Percentiles rank a stretch among this genome's conserved stretches.
Evolutionary conservation across 768 basidiomycete genomes (phyloP).

Genomic region (Leccinum rimulosum): DNA sequence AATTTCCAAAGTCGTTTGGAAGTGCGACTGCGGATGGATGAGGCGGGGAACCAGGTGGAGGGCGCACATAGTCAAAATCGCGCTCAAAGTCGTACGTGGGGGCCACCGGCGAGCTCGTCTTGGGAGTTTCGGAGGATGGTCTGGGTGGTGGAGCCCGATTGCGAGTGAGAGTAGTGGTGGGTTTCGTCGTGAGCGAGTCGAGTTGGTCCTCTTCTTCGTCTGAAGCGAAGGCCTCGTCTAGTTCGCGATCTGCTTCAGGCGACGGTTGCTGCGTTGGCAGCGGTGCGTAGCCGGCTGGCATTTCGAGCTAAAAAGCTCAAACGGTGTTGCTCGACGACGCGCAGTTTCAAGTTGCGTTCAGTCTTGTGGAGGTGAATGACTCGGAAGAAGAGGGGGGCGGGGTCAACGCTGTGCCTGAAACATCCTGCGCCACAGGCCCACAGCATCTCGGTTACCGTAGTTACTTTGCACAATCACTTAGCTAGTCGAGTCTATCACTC

Average conservation of each 20-base stretch:
- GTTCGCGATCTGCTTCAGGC: constrained; percentile 52
- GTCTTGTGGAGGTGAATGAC: neutral
- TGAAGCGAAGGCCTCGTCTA: constrained; percentile 74
- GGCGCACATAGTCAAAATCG: constrained; percentile 62
- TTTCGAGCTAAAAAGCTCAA: constrained; percentile 20
- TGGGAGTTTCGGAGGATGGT: constrained; percentile 18
- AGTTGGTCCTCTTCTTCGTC: constrained; percentile 45
- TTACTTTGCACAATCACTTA: too few species aligned
- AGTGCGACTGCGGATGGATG: constrained; percentile 51
- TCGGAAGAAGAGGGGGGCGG: neutral
- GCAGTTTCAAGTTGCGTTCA: neutral
- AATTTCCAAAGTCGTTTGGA: constrained; percentile 70
- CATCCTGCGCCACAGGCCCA: neutral
- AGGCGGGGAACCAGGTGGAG: constrained; percentile 81
- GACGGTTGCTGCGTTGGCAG: constrained; percentile 48
- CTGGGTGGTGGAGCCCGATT: constrained; percentile 12
- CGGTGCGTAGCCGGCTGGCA: constrained; percentile 53
- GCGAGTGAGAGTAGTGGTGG: constrained; percentile 25
- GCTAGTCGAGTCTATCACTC: too few species aligned
- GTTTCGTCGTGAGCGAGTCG: constrained; percentile 25
- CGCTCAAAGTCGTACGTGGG: constrained; percentile 69
- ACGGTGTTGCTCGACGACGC: too few species aligned
- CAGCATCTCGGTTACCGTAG: too few species aligned
- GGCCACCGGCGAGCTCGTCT: constrained; percentile 4
- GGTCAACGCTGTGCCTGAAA: neutral